Percentiles rank a stretch among this genome's conserved stretches.
Conservation (phyloP, 208 protist species). For the Trypanosomatidae sp. region DNA sequence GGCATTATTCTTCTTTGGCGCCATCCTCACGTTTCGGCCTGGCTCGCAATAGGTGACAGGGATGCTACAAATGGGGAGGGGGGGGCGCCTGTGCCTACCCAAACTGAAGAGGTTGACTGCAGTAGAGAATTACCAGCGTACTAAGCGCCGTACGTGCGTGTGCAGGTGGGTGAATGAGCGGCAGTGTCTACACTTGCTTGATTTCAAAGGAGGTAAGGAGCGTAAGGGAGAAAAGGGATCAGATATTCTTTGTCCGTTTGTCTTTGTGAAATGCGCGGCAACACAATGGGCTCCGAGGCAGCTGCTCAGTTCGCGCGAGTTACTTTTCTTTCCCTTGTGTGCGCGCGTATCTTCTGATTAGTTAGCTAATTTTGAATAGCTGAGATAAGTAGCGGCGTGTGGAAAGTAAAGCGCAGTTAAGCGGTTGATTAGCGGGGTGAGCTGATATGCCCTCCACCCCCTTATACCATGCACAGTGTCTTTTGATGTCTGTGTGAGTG, state of each 20-base stretch:
- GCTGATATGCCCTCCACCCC: not conserved
- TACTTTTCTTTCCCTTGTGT: conserved; percentile 1
- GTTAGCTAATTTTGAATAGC: not conserved
- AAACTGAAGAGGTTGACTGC: not conserved
- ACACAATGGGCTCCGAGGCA: not conserved
- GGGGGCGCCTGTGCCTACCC: not conserved
- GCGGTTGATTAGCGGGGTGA: not conserved
- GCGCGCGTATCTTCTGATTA: not conserved
- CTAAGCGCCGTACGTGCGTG: not conserved
- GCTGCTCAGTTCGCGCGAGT: not conserved
- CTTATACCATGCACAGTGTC: not conserved
- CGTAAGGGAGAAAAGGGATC: not conserved
- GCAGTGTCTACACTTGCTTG: not conserved
- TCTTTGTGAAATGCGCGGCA: not conserved
- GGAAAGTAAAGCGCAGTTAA: not conserved
- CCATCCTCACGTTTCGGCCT: conserved; percentile 23
- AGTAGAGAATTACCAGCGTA: not conserved
- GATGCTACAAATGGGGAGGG: not conserved
- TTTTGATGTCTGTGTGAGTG: not conserved
- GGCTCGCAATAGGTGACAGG: not conserved
- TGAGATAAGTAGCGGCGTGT: not conserved
- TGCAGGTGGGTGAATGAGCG: not conserved
- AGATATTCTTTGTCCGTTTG: not conserved
- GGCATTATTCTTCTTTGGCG: conserved; percentile 50
- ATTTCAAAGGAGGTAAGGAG: not conserved